Evolutionary conservation across 179 eudicot genomes (phyloP).

Genomic region (Heliamphora pulchella): DNA sequence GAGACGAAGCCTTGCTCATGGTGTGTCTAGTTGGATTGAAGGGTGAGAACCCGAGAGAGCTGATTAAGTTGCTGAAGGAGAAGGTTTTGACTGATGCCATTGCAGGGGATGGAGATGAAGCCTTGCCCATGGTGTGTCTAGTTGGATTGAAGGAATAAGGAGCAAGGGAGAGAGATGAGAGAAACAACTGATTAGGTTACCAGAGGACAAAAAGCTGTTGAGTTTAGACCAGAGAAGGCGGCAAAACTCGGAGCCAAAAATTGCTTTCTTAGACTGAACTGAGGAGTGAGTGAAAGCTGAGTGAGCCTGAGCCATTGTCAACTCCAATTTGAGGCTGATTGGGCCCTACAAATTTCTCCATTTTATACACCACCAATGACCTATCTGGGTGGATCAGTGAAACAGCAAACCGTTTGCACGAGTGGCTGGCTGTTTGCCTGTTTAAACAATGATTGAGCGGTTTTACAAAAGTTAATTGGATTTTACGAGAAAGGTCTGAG

Average conservation of each 20-base stretch:
- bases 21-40: too few species aligned
- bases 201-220: background rate
- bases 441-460: background rate
- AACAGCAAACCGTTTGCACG: background rate
- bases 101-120: background rate
- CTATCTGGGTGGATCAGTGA: too few species aligned
- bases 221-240: background rate
- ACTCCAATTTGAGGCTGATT: background rate
- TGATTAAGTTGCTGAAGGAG: background rate
- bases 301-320: background rate
- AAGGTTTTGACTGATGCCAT: background rate
- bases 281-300: background rate
- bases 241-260: background rate
- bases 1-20: too few species aligned
- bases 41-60: background rate
- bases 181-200: background rate
- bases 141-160: too few species aligned
- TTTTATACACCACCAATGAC: background rate
- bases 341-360: background rate
- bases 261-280: background rate
- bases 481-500: background rate
- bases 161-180: background rate
- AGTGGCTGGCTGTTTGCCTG: background rate
- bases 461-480: background rate
- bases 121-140: too few species aligned